Percentiles rank a stretch among this genome's conserved stretches.
phyloP scores from a whole-genome alignment of 2,329 filamentous ascomycete genomes.

The Xylaria sp. region DNA sequence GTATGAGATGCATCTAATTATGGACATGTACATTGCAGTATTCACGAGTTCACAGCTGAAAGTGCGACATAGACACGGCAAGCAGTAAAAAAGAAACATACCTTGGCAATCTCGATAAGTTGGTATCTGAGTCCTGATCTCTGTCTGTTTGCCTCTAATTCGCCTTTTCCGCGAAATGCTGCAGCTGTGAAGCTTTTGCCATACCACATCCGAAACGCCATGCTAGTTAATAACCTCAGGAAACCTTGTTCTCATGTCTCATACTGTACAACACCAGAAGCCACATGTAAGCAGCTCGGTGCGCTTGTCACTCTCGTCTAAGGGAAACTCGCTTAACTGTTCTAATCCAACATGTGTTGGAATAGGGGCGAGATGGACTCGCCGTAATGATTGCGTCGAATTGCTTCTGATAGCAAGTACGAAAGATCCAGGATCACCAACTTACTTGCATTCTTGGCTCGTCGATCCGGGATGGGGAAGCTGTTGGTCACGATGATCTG shows the following conservation, averaged over 20 bases:
- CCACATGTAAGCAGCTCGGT: constrained; percentile 40
- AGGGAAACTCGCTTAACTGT: constrained; percentile 26
- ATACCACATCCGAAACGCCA: constrained; percentile 43
- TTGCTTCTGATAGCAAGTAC: constrained; percentile 87
- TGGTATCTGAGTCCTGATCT: constrained; percentile 45
- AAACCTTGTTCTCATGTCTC: constrained; percentile 43
- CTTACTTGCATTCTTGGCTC: constrained; percentile 78
- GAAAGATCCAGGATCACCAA: constrained; percentile 90
- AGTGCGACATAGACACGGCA: neutral
- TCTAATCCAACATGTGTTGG: constrained; percentile 70
- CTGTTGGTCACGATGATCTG: constrained; percentile 96
- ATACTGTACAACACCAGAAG: constrained; percentile 37
- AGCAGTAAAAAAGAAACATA: constrained; percentile 40
- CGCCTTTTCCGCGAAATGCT: constrained; percentile 19
- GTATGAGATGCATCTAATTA: constrained; percentile 17
- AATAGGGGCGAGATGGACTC: constrained; percentile 80
- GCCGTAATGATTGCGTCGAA: constrained; percentile 95
- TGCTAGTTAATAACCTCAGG: constrained; percentile 40
- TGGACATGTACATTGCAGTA: constrained; percentile 8
- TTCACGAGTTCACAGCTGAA: constrained; percentile 25
- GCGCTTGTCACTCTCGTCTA: constrained; percentile 32
- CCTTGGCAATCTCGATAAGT: constrained; percentile 42
- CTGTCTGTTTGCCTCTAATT: constrained; percentile 40
- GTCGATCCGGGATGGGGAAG: constrained; percentile 86
- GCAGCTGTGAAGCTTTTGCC: constrained; percentile 33